phyloP scores from a whole-genome alignment of 2,329 filamentous ascomycete species.

The Stemphylium lycopersici region DNA sequence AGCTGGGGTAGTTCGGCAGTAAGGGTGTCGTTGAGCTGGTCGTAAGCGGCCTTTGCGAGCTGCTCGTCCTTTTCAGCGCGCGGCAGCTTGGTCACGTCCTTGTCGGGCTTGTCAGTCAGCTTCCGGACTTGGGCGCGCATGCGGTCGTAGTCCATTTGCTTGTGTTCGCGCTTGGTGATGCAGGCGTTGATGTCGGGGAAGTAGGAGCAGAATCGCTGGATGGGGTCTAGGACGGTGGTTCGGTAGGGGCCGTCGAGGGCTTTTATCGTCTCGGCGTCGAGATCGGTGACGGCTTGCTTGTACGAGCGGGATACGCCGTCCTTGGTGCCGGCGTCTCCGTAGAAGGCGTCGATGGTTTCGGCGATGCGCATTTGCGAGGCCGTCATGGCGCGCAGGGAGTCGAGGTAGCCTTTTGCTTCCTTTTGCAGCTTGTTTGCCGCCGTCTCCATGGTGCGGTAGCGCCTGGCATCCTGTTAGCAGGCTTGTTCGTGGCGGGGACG shows the following conservation, averaged over 20 bases:
- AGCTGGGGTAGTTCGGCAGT: constrained; percentile 91
- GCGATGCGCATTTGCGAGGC: constrained; percentile 99
- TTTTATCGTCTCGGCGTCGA: constrained; percentile 98
- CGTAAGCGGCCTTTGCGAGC: constrained; percentile 90
- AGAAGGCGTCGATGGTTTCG: constrained; percentile 99
- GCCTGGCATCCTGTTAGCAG: constrained; percentile 58
- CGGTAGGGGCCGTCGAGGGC: constrained; percentile 95
- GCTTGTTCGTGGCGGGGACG: constrained; percentile 1
- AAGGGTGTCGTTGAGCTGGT: constrained; percentile 95
- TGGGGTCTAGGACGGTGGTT: constrained; percentile 93
- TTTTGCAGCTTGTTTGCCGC: constrained; percentile 92
- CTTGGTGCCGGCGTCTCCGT: constrained; percentile 91
- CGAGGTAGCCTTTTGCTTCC: constrained; percentile 96
- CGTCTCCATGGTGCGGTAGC: constrained; percentile 96
- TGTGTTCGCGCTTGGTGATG: constrained; percentile 98
- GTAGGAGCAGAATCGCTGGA: constrained; percentile 94
- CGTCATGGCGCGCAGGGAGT: constrained; percentile 97
- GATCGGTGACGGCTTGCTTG: constrained; percentile 96
- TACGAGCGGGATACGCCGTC: constrained; percentile 97
- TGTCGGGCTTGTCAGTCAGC: constrained; percentile 97
- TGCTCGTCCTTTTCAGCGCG: constrained; percentile 96
- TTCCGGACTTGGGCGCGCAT: constrained; percentile 96
- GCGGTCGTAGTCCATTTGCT: constrained; percentile 96
- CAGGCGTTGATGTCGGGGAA: constrained; percentile 99
- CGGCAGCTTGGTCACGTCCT: constrained; percentile 95